These are phyloP conservation scores for Gossypium sturtianum DNA, from an alignment of 345 rosid genomes.

Conservation along the genomic window DNA sequence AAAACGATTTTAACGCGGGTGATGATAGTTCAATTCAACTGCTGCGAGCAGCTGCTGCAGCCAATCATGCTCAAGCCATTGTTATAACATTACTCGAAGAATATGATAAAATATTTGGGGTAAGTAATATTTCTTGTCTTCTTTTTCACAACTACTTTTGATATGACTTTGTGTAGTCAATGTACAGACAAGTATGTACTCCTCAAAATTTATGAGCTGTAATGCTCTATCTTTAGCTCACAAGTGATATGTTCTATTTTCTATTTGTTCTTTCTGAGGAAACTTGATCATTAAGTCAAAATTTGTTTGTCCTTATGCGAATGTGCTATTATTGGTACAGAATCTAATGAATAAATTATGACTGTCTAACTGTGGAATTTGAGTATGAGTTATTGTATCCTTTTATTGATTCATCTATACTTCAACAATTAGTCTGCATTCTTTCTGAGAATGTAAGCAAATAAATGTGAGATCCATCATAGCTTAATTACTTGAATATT, in stretches of 20 bases:
- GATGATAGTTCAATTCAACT: conserved; percentile 93
- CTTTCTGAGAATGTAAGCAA: neutral
- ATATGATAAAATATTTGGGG: conserved; percentile 78
- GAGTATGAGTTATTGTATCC: neutral
- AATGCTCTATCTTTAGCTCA: neutral
- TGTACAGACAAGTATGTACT: neutral
- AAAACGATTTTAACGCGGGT: conserved; percentile 75
- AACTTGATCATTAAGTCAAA: neutral
- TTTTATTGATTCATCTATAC: neutral
- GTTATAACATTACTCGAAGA: conserved; percentile 84
- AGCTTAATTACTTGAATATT: too few species aligned
- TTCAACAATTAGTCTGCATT: neutral
- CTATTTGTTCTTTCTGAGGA: neutral
- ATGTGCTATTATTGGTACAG: neutral
- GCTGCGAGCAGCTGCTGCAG: conserved; percentile 96
- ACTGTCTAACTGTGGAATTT: neutral
- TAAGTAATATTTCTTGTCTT: conserved; percentile 32
- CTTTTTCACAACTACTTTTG: neutral
- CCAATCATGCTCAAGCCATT: conserved; percentile 99
- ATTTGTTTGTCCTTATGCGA: neutral
- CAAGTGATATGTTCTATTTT: neutral
- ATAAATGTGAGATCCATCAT: neutral
- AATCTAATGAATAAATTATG: neutral
- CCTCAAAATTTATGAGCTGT: neutral
- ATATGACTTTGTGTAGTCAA: conserved; percentile 4